Conservation (phyloP, 306 rosid genomes). For the Quercus aquifolioides region DNA sequence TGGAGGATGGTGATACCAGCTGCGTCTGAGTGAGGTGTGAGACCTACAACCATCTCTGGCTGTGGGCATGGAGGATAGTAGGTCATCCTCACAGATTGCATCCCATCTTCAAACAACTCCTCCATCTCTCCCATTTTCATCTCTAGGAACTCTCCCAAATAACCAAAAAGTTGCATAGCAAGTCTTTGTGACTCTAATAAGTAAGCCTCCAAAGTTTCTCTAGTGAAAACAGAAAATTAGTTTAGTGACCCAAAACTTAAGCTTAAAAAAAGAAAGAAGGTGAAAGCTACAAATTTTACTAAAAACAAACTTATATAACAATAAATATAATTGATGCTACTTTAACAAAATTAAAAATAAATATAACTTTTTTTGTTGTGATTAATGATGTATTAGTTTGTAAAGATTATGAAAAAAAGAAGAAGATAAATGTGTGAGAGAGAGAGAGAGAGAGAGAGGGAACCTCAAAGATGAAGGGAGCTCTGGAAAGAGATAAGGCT, state of each 20-base stretch:
- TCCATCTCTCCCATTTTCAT: constrained; percentile 22
- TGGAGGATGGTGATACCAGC: constrained; percentile 38
- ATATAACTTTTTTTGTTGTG: too few species aligned
- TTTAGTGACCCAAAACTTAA: background rate
- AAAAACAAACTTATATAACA: too few species aligned
- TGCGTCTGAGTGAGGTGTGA: constrained; percentile 44
- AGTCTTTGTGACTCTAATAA: constrained; percentile 16
- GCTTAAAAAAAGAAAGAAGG: too few species aligned
- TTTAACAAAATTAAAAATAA: too few species aligned
- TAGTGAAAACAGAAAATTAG: background rate
- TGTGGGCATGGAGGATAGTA: constrained; percentile 50
- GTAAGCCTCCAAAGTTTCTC: constrained; percentile 35
- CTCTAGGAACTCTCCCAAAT: constrained; percentile 25
- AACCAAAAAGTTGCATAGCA: constrained; percentile 18
- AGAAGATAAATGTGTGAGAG: background rate
- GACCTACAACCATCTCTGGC: constrained; percentile 42
- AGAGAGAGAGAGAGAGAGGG: background rate
- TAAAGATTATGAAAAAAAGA: background rate
- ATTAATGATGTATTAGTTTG: too few species aligned
- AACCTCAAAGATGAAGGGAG: constrained; percentile 41
- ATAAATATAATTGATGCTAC: too few species aligned
- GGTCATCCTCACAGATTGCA: constrained; percentile 42
- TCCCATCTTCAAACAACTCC: constrained; percentile 41
- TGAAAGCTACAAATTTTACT: too few species aligned
- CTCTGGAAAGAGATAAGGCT: constrained; percentile 37